Evolutionary conservation across 2,329 filamentous ascomycete species (phyloP), one percentile per base, ranked within the genome.

Genomic region (Botrytis squamosa): DNA sequence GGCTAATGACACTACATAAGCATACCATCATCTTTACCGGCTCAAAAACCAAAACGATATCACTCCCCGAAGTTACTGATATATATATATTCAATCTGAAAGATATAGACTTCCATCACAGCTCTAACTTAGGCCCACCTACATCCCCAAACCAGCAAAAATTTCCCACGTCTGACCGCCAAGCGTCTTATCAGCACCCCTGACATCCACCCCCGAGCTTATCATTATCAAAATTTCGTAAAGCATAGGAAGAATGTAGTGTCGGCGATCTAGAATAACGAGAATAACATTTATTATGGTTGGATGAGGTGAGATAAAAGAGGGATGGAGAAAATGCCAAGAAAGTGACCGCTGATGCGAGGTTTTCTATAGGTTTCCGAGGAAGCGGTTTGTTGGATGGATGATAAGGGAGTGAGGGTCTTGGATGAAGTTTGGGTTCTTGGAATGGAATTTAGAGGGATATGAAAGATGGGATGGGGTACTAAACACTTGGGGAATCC

Each of bases 141-240:
- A 44, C 33, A n/a, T 38, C 33, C 40, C 42, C 40, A 46, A 66
- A 66, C 12, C 25, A 66, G 64, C 29, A 66, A 66, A 66, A 66
- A 6, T 16, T n/a, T 49, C 64, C 22, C 44, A n/a, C 38, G 29
- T 36, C 44, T 65, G 20, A 20, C 29, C 29, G 64, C 64, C 64
- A 66, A 66, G 42, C 64, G 36, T 25, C 64, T 49, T 49, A 49
- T 49, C 64, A 49, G 29, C n/a, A 63, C 38, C 38, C 22, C 60
- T 63, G 60, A 42, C 38, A 42, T 42, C 6, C 38, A n/a, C 16
- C 22, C 59, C 59, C 22, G 20, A 62, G 36, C 59, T 25, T 40
- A 25, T 38, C 59, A 25, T 62, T 38, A 40, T 62, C 59, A 62
- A 18, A 16, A 12, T 62, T 40, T 62, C 33, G 59, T 38, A n/a